These are phyloP conservation scores for Lentinula novae-zelandiae DNA, from an alignment of 1,284 basidiomycete species.

Conservation along the genomic window DNA sequence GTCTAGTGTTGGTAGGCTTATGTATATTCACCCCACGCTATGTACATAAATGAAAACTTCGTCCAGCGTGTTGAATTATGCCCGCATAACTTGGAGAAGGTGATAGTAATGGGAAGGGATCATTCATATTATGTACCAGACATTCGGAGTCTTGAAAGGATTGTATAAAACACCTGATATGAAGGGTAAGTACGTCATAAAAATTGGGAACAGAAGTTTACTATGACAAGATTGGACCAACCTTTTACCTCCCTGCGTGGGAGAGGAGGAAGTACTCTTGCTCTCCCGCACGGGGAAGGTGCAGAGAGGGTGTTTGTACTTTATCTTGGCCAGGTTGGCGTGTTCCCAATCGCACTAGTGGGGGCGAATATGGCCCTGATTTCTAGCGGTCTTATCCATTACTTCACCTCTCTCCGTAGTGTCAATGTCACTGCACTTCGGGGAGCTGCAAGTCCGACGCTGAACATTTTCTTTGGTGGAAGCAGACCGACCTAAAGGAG, in stretches of 20 bases:
- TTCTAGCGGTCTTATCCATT: background rate
- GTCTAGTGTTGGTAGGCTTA: too few relatives aligned
- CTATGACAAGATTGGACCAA: background rate
- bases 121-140: too few relatives aligned
- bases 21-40: too few relatives aligned
- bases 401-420: background rate
- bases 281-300: background rate
- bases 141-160: too few relatives aligned
- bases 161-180: too few relatives aligned
- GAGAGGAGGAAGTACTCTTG: background rate
- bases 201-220: too few relatives aligned
- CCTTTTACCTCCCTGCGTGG: background rate
- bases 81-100: too few relatives aligned
- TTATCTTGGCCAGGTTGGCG: background rate
- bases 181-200: too few relatives aligned
- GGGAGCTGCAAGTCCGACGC: background rate
- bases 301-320: background rate
- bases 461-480: background rate
- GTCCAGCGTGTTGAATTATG: too few relatives aligned
- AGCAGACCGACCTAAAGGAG: background rate
- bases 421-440: background rate
- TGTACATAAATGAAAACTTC: too few relatives aligned
- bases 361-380: slow-evolving; percentile 4
- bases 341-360: background rate
- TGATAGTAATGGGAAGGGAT: too few relatives aligned